phyloP scores from a whole-genome alignment of 805 yeast genomes.

The Candida dendrica region DNA sequence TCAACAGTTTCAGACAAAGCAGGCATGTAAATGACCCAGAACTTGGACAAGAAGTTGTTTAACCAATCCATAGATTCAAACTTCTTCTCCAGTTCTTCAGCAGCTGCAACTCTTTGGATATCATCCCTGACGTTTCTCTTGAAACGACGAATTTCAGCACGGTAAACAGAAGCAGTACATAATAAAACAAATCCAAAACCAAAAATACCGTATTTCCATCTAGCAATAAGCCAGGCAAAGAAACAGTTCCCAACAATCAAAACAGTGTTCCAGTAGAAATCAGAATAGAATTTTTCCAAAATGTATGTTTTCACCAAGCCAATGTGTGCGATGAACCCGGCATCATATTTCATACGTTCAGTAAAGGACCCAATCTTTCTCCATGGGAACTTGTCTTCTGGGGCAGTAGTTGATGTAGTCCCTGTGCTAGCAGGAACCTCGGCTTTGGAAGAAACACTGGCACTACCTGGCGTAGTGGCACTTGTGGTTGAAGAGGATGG shows the following conservation, averaged over 20 bases:
- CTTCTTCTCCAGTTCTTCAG: slow-evolving; percentile 53
- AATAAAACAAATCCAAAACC: slow-evolving; percentile 53
- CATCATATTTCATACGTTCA: slow-evolving; percentile 17
- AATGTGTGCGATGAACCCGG: slow-evolving; percentile 19
- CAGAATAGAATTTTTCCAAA: slow-evolving; percentile 61
- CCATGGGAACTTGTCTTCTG: slow-evolving; percentile 26
- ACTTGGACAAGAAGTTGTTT: slow-evolving; percentile 67
- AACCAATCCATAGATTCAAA: slow-evolving; percentile 78
- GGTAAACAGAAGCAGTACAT: slow-evolving; percentile 58
- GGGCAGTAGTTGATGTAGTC: too few relatives aligned
- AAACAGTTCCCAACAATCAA: slow-evolving; percentile 63
- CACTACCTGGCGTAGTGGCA: neutral
- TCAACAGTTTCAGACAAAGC: slow-evolving; percentile 71
- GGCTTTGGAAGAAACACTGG: neutral
- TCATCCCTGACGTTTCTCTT: slow-evolving; percentile 72
- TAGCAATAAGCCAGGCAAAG: slow-evolving; percentile 63
- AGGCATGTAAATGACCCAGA: slow-evolving; percentile 88
- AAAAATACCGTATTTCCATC: slow-evolving; percentile 57
- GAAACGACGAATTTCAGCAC: slow-evolving; percentile 69
- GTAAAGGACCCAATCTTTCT: slow-evolving; percentile 23
- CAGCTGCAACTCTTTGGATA: slow-evolving; percentile 56
- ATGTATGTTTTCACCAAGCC: slow-evolving; percentile 49
- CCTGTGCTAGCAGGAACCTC: neutral
- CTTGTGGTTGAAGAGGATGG: neutral
- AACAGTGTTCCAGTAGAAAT: slow-evolving; percentile 64